Percentiles rank a stretch among this genome's conserved stretches.
These are phyloP conservation scores for Tuber brumale DNA, from an alignment of 495 filamentous ascomycete species.

Conservation along the genomic window DNA sequence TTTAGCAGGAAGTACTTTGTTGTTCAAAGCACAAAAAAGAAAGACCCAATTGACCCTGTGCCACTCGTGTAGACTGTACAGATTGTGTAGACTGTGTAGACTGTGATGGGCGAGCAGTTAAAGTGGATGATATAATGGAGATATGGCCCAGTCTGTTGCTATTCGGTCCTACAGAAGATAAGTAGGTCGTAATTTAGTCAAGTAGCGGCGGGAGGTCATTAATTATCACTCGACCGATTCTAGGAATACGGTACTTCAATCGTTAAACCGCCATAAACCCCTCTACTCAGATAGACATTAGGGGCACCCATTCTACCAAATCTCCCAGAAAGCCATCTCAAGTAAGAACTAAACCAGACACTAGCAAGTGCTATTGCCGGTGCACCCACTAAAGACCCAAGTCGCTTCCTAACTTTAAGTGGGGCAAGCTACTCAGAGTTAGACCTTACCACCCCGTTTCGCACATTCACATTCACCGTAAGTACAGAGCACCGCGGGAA, in stretches of 20 bases:
- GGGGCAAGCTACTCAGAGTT: neutral
- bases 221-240: neutral
- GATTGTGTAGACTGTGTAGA: too few species aligned
- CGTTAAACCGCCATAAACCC: neutral
- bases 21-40: neutral
- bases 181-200: neutral
- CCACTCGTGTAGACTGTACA: neutral
- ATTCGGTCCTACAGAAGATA: neutral
- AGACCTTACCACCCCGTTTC: neutral
- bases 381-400: neutral
- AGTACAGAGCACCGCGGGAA: neutral
- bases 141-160: neutral
- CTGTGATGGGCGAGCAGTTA: neutral
- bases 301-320: neutral
- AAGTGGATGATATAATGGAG: neutral
- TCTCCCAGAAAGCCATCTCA: neutral
- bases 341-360: neutral
- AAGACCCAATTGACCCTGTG: neutral
- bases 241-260: neutral
- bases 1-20: neutral
- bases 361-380: too few species aligned
- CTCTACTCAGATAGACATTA: neutral
- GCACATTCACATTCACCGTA: neutral
- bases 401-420: neutral
- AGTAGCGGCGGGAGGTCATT: neutral